Conservation (phyloP, 306 rosid species). For the Sicyos baderoa region DNA sequence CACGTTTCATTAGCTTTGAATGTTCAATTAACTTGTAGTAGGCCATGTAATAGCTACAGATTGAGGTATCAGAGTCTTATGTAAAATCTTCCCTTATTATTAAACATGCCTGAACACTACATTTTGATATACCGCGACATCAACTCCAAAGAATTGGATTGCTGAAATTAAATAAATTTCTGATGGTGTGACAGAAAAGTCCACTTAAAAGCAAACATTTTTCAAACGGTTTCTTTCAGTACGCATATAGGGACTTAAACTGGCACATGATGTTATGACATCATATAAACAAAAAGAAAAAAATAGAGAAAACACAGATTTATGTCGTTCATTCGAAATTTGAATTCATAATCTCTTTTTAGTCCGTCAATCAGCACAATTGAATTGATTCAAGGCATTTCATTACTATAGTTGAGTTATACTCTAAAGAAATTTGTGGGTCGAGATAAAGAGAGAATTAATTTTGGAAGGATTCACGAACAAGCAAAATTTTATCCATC, state of each 20-base stretch:
- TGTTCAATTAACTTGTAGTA: slow-evolving; percentile 8
- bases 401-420: no score
- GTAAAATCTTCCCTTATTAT: background rate
- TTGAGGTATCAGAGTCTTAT: background rate
- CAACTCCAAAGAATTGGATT: background rate
- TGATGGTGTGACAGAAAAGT: background rate
- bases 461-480: background rate
- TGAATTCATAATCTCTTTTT: no score
- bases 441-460: no score
- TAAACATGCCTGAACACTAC: background rate
- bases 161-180: background rate
- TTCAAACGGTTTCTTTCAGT: background rate
- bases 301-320: no score
- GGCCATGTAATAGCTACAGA: background rate
- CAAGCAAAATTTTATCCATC: background rate
- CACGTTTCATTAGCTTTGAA: background rate
- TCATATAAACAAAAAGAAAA: no score
- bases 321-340: no score
- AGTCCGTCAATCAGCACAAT: no score
- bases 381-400: no score
- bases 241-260: no score
- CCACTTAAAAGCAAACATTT: background rate
- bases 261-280: no score
- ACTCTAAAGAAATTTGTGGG: no score
- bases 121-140: background rate